Evolutionary conservation across 1,284 basidiomycete species (phyloP).

Genomic region (Mycena citricolor): DNA sequence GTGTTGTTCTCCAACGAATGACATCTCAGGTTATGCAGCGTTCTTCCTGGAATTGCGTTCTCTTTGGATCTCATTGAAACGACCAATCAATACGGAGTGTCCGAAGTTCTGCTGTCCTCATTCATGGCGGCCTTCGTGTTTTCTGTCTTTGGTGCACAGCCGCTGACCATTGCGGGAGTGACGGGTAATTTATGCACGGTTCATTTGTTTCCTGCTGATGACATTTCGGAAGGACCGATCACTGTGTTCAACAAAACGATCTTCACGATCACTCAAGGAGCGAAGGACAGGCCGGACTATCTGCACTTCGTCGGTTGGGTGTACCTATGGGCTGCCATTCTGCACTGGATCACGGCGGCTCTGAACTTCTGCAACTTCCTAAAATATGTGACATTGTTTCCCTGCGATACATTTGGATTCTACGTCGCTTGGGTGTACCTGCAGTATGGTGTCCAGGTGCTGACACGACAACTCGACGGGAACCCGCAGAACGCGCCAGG

Average conservation of each 20-base stretch:
- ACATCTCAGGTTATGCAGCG: conserved; percentile 39
- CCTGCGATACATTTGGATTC: conserved; percentile 93
- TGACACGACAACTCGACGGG: conserved; percentile 67
- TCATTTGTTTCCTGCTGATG: conserved; percentile 1
- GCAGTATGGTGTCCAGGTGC: conserved; percentile 85
- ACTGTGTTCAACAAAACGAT: conserved; percentile 93
- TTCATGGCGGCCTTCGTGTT: conserved; percentile 94
- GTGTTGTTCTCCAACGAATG: conserved; percentile 9
- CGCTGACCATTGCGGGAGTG: conserved; percentile 91
- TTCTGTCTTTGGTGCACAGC: conserved; percentile 87
- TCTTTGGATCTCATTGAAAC: conserved; percentile 93
- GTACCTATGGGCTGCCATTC: conserved; percentile 90
- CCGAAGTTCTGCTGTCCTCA: conserved; percentile 79
- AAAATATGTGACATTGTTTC: conserved; percentile 87
- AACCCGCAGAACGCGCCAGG: conserved; percentile 48
- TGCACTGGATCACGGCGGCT: conserved; percentile 87
- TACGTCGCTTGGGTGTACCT: conserved; percentile 88
- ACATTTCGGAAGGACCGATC: conserved; percentile 64
- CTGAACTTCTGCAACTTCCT: conserved; percentile 85
- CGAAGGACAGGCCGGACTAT: conserved; percentile 66
- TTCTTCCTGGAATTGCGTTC: conserved; percentile 91
- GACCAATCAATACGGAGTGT: conserved; percentile 85
- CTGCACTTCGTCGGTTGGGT: conserved; percentile 91
- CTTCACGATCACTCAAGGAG: conserved; percentile 69
- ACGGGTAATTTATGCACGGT: conserved; percentile 81